Evolutionary conservation across 1,284 basidiomycete genomes (phyloP), one percentile per base, ranked within the genome.

Genomic region (Xerocomus nothofagi): DNA sequence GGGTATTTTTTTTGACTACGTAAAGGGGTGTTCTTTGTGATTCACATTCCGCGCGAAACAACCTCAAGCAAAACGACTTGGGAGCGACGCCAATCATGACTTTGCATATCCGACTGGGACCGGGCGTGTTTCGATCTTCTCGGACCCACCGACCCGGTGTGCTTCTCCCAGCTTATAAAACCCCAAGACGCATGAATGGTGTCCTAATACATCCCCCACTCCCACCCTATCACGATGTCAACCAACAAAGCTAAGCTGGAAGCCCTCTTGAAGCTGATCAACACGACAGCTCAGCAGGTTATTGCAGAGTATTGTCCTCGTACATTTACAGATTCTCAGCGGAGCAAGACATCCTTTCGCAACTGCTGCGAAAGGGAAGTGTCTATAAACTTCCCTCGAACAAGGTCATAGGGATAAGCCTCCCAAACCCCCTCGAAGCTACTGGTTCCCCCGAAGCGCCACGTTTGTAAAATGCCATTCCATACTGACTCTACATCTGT

Each of bases 281-380:
- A 68, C 43, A 57, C 54, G 21, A 46, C 66, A 1, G 50, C 63
- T 31, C 51, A 53, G 32, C 53, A 55, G 17, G 66, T 63, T 10
- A 68, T 65, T 7, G 39, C 53, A 27, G 44, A 57, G 37, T 65
- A 68, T 15, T 10, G 36, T 66, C 2, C 69, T 71, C 0, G 68
- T 72, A 0, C 60, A 72, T 31, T 56, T 72, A 7, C 71, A 74
- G 41, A 73, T 74, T 32, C 64, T 74, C n/a, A 69, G 67, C 36
- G 71, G 73, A 14, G 62, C 66, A 4, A 52, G 45, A 32, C 56
- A 61, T 20, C 51, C 69, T 17, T n/a, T 49, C 53, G 2, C 45
- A 66, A 34, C 40, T 71, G 0, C 21, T 71, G n/a, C 69, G 68
- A 2, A 49, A 39, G 0, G 69, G 69, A 24, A 67, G 61, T 18